phyloP scores from a whole-genome alignment of 352 stramenopile genomes.

The Phytophthora quininea region DNA sequence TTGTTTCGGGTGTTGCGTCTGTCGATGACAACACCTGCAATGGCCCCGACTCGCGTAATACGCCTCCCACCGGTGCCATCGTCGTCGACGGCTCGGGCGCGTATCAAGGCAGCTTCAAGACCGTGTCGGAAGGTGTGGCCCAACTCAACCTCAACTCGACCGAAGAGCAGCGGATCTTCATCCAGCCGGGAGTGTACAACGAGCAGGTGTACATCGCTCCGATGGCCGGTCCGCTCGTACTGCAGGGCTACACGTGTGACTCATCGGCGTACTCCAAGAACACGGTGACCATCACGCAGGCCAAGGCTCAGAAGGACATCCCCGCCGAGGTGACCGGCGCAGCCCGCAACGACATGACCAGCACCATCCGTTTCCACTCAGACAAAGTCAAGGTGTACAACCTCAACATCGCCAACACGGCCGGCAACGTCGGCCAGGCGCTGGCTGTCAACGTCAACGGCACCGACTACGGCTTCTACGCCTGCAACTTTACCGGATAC shows the following conservation, averaged over 20 bases:
- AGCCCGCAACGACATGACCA: conserved; percentile 30
- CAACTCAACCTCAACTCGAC: conserved; percentile 21
- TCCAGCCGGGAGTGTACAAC: conserved; percentile 29
- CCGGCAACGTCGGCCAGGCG: conserved; percentile 27
- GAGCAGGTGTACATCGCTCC: conserved; percentile 24
- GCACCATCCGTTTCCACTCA: conserved; percentile 27
- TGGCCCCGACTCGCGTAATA: conserved; percentile 19
- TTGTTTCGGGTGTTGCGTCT: background rate
- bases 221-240: conserved; percentile 21
- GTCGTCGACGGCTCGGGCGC: conserved; percentile 28
- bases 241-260: conserved; percentile 33
- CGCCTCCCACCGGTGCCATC: conserved; percentile 20
- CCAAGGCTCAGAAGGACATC: conserved; percentile 34
- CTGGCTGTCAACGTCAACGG: conserved; percentile 31
- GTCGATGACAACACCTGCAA: conserved; percentile 9
- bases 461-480: conserved; percentile 37
- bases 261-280: conserved; percentile 25
- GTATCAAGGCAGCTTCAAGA: conserved; percentile 32
- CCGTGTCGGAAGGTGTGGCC: conserved; percentile 19
- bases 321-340: conserved; percentile 22
- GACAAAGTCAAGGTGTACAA: conserved; percentile 42
- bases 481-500: conserved; percentile 26
- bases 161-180: conserved; percentile 30
- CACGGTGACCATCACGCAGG: conserved; percentile 30
- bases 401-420: conserved; percentile 35